phyloP scores from a whole-genome alignment of 768 basidiomycete species.

The Xerocomellus chrysenteron region DNA sequence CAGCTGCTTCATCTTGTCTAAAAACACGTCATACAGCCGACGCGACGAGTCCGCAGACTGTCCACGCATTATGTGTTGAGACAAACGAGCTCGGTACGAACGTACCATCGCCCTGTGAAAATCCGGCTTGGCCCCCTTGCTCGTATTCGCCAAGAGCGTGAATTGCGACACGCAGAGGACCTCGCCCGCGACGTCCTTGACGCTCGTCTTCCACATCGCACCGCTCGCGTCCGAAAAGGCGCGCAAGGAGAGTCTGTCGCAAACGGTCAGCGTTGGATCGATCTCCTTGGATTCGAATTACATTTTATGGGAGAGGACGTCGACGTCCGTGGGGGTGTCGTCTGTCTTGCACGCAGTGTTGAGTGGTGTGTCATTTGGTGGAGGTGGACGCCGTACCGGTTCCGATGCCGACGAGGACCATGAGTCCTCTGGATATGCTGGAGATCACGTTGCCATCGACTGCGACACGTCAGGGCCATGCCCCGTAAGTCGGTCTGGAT shows the following conservation, averaged over 20 bases:
- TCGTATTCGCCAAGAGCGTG: constrained; percentile 82
- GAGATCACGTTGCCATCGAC: constrained; percentile 82
- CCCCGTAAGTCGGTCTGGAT: background rate
- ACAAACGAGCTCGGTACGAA: background rate
- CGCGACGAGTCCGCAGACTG: constrained; percentile 69
- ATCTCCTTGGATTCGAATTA: constrained; percentile 31
- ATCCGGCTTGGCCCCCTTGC: constrained; percentile 88
- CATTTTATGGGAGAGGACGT: constrained; percentile 82
- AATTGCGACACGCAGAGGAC: constrained; percentile 95
- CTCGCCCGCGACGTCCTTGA: constrained; percentile 87
- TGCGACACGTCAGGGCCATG: constrained; percentile 31
- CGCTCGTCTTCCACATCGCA: constrained; percentile 82
- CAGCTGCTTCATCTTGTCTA: constrained; percentile 60
- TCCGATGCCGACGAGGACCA: constrained; percentile 90
- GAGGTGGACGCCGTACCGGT: constrained; percentile 48
- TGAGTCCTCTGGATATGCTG: constrained; percentile 77
- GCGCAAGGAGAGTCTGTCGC: constrained; percentile 62
- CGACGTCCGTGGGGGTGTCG: constrained; percentile 75
- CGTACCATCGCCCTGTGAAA: constrained; percentile 92
- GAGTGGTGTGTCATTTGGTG: background rate
- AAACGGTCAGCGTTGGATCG: constrained; percentile 4
- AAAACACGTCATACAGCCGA: constrained; percentile 67
- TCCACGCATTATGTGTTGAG: background rate
- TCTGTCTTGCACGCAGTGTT: constrained; percentile 48
- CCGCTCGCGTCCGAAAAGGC: constrained; percentile 64